Evolutionary conservation across 169 alveolate species (phyloP).

Genomic region (Toxoplasma gondii): DNA sequence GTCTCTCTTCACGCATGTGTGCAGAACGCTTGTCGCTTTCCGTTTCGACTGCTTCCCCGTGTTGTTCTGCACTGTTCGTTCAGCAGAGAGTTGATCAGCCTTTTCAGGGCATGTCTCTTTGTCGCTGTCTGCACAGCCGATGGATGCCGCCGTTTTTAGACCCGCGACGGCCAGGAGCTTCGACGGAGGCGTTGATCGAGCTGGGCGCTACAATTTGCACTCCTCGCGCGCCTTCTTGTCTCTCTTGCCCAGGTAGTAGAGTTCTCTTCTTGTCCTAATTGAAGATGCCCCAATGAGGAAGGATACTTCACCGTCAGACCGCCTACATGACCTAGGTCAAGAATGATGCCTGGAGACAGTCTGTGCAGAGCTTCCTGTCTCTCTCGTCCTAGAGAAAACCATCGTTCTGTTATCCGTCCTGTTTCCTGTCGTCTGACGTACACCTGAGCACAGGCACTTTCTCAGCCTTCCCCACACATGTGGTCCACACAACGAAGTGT

Average conservation of each 20-base stretch:
- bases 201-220: constrained; percentile 76
- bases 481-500: neutral
- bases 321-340: neutral
- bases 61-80: too few relatives aligned
- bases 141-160: neutral
- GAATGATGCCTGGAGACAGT: neutral
- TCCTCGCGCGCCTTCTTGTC: constrained; percentile 70
- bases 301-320: neutral
- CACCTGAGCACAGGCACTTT: neutral
- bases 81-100: too few relatives aligned
- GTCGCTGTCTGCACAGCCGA: neutral
- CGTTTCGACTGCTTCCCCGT: too few relatives aligned
- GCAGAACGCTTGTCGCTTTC: too few relatives aligned
- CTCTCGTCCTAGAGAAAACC: neutral
- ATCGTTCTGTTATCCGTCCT: neutral
- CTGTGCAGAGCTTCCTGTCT: neutral
- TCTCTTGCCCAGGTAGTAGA: constrained; percentile 66
- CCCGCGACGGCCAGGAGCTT: constrained; percentile 60
- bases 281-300: neutral
- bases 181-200: constrained; percentile 75
- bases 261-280: neutral
- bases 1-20: too few relatives aligned
- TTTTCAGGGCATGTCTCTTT: too few relatives aligned
- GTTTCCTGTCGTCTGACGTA: neutral
- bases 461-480: too few relatives aligned